Evolutionary conservation across 192 early-diverging fungal species (phyloP), one percentile per base, ranked within the genome.

Genomic region (Geranomyces variabilis): DNA sequence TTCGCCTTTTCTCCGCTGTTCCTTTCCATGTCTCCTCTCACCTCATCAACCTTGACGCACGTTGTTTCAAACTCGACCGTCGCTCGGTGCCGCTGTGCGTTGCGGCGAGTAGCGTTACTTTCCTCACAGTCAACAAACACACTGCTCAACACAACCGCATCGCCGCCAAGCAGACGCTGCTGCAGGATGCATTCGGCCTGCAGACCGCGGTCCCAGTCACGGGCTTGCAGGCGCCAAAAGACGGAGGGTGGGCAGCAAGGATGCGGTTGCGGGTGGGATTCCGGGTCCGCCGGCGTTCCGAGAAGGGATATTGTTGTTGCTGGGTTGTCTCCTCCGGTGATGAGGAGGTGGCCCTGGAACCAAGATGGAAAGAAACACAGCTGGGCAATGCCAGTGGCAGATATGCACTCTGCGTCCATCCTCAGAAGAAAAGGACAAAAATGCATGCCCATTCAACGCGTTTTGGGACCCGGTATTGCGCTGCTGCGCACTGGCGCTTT

Each of bases 311-410:
- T 17, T 43, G 43, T 19, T 60, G 58, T 31, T 53, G 51, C 15
- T 53, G 51, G 17, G 43, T 45, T 24, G 44, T n/a, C 22, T 7
- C 34, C 22, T 15, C 9, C 12, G 28, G 31, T 28, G 34, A 44
- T 13, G 43, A 24, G 0, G n/a, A 72, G 45, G 62, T 72, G 70
- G 12, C 61, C 70, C 49, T 72, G 70, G 62, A 72, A 72, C 70
- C 70, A 72, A 17, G 69, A 36, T 6, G 60, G 61, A 14, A 64
- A 61, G 6, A 72, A 72, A 28, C 70, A 72, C 19, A 72, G 47
- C 51, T 72, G 70, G 28, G 61, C 60, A 22, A 72, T 15, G 29
- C 70, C 70, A 53, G 19, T n/a, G n/a, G n/a, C n/a, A n/a, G n/a
- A n/a, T n/a, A n/a, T n/a, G n/a, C n/a, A n/a, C n/a, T n/a, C n/a